Percentiles rank a stretch among this genome's conserved stretches.
These are phyloP conservation scores for Penicillium thymicola DNA, from an alignment of 2,329 filamentous ascomycete species.

Conservation along the genomic window DNA sequence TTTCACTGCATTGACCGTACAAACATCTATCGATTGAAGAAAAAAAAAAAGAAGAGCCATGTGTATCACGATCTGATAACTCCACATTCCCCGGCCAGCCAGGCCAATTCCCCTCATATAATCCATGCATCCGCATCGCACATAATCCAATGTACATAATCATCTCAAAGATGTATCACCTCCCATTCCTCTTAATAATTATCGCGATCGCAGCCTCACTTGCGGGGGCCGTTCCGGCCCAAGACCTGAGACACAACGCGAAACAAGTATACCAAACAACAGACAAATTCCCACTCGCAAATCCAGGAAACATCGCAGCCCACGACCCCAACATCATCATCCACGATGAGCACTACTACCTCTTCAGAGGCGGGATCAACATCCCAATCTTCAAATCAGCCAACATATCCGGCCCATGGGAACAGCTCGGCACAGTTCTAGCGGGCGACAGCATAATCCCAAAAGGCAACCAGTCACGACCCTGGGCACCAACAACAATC, in stretches of 20 bases:
- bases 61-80: not conserved
- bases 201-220: slow-evolving; percentile 3
- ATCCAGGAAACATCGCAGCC: slow-evolving; percentile 25
- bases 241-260: not conserved
- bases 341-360: slow-evolving; percentile 30
- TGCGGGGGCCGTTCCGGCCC: not conserved
- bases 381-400: slow-evolving; percentile 7
- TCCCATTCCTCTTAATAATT: not conserved
- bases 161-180: not conserved
- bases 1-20: not conserved
- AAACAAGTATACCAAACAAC: slow-evolving; percentile 27
- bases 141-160: slow-evolving; percentile 2
- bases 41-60: not conserved
- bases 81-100: not conserved
- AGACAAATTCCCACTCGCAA: slow-evolving; percentile 26
- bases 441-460: slow-evolving; percentile 29
- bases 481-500: slow-evolving; percentile 38
- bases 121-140: not conserved
- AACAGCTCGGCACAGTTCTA: slow-evolving; percentile 31
- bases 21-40: not conserved
- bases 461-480: slow-evolving; percentile 29
- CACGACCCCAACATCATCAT: slow-evolving; percentile 37
- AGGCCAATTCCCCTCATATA: not conserved
- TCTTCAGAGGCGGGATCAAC: slow-evolving; percentile 32
- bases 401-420: slow-evolving; percentile 34